Conservation (phyloP, 2,329 filamentous ascomycete species). For the Xylariaceae sp. region DNA sequence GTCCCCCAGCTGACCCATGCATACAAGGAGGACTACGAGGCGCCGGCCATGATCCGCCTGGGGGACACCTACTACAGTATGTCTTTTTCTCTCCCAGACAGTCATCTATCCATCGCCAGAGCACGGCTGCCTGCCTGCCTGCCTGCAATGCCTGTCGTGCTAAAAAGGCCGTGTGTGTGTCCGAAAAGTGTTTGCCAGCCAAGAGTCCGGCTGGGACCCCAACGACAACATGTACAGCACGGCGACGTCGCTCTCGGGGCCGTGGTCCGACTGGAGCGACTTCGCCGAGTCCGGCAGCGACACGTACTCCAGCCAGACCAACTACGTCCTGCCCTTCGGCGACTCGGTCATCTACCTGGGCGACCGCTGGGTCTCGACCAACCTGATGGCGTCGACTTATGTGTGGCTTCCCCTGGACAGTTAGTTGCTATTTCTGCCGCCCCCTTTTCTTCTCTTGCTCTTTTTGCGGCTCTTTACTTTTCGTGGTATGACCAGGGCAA, state of each 20-base stretch:
- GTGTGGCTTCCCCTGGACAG: conserved; percentile 58
- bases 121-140: too few relatives aligned
- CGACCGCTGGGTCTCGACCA: conserved; percentile 56
- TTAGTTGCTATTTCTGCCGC: too few relatives aligned
- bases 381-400: conserved; percentile 54
- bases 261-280: conserved; percentile 53
- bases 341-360: conserved; percentile 52
- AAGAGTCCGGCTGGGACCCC: conserved; percentile 48
- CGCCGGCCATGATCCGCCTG: conserved; percentile 56
- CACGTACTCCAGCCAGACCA: conserved; percentile 55
- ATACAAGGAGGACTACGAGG: conserved; percentile 47
- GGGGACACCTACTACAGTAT: conserved; percentile 53
- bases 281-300: conserved; percentile 49
- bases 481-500: too few relatives aligned
- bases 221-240: conserved; percentile 60
- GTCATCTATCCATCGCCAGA: too few relatives aligned
- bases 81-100: too few relatives aligned
- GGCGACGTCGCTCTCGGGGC: conserved; percentile 46
- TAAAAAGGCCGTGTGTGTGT: too few relatives aligned
- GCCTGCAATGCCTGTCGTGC: too few relatives aligned
- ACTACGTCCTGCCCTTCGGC: conserved; percentile 43
- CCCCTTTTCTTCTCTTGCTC: too few relatives aligned
- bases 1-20: conserved; percentile 41
- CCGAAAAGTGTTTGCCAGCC: conserved; percentile 59
- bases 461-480: too few relatives aligned